These are phyloP conservation scores for Ochetophila trinervis DNA, from an alignment of 306 rosid species.

Conservation along the genomic window DNA sequence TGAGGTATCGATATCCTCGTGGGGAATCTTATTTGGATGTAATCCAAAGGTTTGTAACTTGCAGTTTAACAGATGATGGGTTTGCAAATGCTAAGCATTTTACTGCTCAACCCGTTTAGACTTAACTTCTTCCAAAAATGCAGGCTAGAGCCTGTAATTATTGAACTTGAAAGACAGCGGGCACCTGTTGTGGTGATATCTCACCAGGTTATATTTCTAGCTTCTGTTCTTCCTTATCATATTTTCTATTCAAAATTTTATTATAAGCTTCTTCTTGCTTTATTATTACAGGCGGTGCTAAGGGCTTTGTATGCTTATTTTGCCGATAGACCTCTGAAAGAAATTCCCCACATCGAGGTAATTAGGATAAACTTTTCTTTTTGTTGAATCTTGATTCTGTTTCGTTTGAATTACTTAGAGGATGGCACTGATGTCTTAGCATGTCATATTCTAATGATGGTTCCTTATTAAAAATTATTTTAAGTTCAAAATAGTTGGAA, in stretches of 20 bases:
- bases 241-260: conserved; percentile 16
- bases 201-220: conserved; percentile 63
- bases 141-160: conserved; percentile 98
- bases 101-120: conserved; percentile 14
- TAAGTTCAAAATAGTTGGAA: background rate
- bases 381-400: too few relatives aligned
- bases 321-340: conserved; percentile 94
- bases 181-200: conserved; percentile 98
- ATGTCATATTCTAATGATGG: background rate
- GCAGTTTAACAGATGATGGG: conserved; percentile 9
- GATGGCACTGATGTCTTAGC: background rate
- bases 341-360: conserved; percentile 97
- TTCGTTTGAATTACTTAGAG: too few relatives aligned
- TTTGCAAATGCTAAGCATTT: background rate
- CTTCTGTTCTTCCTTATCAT: background rate
- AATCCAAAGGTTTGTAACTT: conserved; percentile 71
- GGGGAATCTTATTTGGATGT: conserved; percentile 98
- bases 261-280: conserved; percentile 9
- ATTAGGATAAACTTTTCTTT: background rate
- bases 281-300: conserved; percentile 78
- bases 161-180: conserved; percentile 96
- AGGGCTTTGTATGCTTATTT: conserved; percentile 96
- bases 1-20: conserved; percentile 96
- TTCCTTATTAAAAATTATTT: background rate
- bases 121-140: conserved; percentile 17